Evolutionary conservation across 2,329 filamentous ascomycete genomes (phyloP).

Genomic region (Hypomyces perniciosus): DNA sequence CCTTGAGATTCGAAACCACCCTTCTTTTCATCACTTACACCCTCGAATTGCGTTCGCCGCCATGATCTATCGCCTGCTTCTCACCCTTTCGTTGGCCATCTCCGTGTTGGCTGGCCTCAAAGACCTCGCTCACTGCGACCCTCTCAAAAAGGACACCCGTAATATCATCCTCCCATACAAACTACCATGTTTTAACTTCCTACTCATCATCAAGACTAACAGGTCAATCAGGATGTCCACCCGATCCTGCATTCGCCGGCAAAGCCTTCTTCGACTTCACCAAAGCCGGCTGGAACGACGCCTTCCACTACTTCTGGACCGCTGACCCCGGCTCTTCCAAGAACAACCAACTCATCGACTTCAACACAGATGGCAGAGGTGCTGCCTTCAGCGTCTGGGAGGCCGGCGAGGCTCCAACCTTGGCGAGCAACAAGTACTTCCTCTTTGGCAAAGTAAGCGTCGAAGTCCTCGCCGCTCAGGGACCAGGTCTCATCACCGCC

Average conservation of each 20-base stretch:
- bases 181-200: neutral
- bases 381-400: slow-evolving; percentile 49
- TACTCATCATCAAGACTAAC: neutral
- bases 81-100: slow-evolving; percentile 3
- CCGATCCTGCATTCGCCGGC: slow-evolving; percentile 62
- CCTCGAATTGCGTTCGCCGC: neutral
- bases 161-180: neutral
- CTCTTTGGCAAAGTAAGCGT: slow-evolving; percentile 76
- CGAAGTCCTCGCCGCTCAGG: slow-evolving; percentile 62
- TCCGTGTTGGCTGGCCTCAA: slow-evolving; percentile 15
- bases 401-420: slow-evolving; percentile 52
- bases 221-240: slow-evolving; percentile 41
- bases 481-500: slow-evolving; percentile 70
- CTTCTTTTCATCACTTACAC: neutral
- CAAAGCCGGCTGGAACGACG: slow-evolving; percentile 43
- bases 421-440: slow-evolving; percentile 68
- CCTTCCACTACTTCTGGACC: slow-evolving; percentile 23
- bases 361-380: slow-evolving; percentile 23
- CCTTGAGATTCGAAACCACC: neutral
- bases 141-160: slow-evolving; percentile 22
- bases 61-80: neutral
- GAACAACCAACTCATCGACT: slow-evolving; percentile 21
- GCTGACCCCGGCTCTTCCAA: slow-evolving; percentile 28
- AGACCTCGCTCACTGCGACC: slow-evolving; percentile 21
- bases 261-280: slow-evolving; percentile 54